Evolutionary conservation across 371 early-diverging fungal genomes (phyloP), one percentile per base, ranked within the genome.

Genomic region (Lichtheimia corymbifera): DNA sequence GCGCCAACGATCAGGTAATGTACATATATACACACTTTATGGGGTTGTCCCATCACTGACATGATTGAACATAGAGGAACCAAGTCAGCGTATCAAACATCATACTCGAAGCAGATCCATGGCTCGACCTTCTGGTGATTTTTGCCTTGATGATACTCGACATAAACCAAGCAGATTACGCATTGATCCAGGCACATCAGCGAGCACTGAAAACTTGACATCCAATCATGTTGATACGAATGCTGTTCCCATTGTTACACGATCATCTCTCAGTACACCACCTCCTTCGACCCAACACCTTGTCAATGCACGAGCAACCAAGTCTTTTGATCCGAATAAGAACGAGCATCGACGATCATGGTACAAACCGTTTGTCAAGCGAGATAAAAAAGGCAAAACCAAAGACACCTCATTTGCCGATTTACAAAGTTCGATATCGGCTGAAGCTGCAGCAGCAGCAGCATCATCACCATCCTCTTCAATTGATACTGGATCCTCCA

Each of bases 341-440:
- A 35, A 35, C 5, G 64, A 63, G 3, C 54, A 50, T 9, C 62
- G 71, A n/a, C 58, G 54, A 42, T 66, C 71, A 13, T 71, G 71
- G 71, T 66, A 66, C 22, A 66, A 66, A 11, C 50, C 57, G 3
- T 52, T 66, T 3, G 63, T 66, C 25, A 71, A 64, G 44, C 54
- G 61, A 3, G 70, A 70, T 22, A 67, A 57, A 24, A 64, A 70
- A 61, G 52, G 59, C n/a, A 68, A 68, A 60, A 7, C 61, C 18
- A 53, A 25, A 20, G 61, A 28, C 42, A 9, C 41, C 13, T 30
- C 24, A 43, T 27, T 35, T 35, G 35, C 24, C 20, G 22, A 35
- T 30, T 15, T 13, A 41, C 47, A 41, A 27, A 43, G 50, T 50
- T 24, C 28, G 43, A 49, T 24, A 18, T 20, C 45, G 25, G 41